phyloP scores from a whole-genome alignment of 495 filamentous ascomycete species.

The Neurospora sp. region DNA sequence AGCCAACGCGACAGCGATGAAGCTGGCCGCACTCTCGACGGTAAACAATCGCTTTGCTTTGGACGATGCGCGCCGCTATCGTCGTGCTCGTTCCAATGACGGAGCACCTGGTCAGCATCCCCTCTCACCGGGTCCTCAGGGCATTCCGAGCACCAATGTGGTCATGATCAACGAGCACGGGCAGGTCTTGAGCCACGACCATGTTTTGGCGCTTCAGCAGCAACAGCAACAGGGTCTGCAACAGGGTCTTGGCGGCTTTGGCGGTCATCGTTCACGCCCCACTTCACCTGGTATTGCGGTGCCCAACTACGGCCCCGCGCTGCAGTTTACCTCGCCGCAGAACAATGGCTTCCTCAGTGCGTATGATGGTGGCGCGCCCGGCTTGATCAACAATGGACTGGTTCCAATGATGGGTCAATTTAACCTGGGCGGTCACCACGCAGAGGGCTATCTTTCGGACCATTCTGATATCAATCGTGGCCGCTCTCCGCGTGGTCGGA shows the following conservation, averaged over 20 bases:
- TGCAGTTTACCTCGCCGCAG: slow-evolving; percentile 81
- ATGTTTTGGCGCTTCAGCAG: slow-evolving; percentile 79
- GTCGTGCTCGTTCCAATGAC: slow-evolving; percentile 82
- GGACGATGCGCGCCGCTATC: slow-evolving; percentile 91
- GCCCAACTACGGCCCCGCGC: slow-evolving; percentile 54
- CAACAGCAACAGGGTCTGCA: slow-evolving; percentile 10
- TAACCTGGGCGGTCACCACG: slow-evolving; percentile 45
- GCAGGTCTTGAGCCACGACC: slow-evolving; percentile 76
- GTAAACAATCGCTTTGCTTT: slow-evolving; percentile 97
- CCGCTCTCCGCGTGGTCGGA: slow-evolving; percentile 81
- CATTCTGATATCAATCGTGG: slow-evolving; percentile 84
- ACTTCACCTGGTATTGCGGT: slow-evolving; percentile 84
- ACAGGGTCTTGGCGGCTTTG: slow-evolving; percentile 60
- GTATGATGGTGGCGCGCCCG: slow-evolving; percentile 62
- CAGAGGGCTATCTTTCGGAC: slow-evolving; percentile 87
- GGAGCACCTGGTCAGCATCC: slow-evolving; percentile 45
- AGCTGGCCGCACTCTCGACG: slow-evolving; percentile 89
- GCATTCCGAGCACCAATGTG: slow-evolving; percentile 55
- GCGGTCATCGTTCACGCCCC: slow-evolving; percentile 77
- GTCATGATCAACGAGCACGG: slow-evolving; percentile 87
- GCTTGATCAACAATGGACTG: slow-evolving; percentile 63
- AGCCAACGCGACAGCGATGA: slow-evolving; percentile 98
- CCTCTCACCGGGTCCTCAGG: slow-evolving; percentile 34
- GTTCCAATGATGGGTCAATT: slow-evolving; percentile 65
- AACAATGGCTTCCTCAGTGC: slow-evolving; percentile 92